A percentile compares a stretch with the other conserved stretches of the same genome.
Evolutionary conservation across 2,329 filamentous ascomycete genomes (phyloP).

Genomic region (Hypoxylon rubiginosum): DNA sequence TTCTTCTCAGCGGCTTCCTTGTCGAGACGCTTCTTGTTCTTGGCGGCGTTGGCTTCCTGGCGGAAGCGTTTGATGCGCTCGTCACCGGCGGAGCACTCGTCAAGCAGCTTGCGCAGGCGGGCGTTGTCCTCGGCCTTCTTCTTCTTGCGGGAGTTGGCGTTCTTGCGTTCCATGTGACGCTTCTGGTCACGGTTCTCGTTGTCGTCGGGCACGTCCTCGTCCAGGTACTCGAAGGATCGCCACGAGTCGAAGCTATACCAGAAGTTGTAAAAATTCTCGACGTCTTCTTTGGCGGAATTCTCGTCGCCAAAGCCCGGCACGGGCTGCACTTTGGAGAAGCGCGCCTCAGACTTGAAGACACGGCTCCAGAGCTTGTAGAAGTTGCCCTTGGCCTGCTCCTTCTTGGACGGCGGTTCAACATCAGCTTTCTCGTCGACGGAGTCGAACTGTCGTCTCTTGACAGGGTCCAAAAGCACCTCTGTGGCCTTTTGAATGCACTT

Average conservation of each 20-base stretch:
- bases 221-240: slow-evolving; percentile 97
- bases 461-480: slow-evolving; percentile 91
- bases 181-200: slow-evolving; percentile 99
- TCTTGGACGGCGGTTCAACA: slow-evolving; percentile 92
- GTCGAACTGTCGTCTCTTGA: slow-evolving; percentile 94
- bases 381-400: slow-evolving; percentile 86
- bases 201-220: slow-evolving; percentile 98
- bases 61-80: slow-evolving; percentile 98
- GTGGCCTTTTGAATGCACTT: slow-evolving; percentile 99
- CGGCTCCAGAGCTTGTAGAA: slow-evolving; percentile 95
- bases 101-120: slow-evolving; percentile 89
- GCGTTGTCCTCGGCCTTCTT: slow-evolving; percentile 98
- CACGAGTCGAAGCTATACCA: slow-evolving; percentile 99
- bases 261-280: slow-evolving; percentile 98
- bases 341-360: slow-evolving; percentile 91
- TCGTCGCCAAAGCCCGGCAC: slow-evolving; percentile 89
- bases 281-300: slow-evolving; percentile 87
- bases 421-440: slow-evolving; percentile 96
- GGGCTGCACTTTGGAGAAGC: slow-evolving; percentile 92
- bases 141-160: slow-evolving; percentile 97
- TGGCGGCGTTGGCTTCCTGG: slow-evolving; percentile 89
- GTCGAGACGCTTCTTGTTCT: slow-evolving; percentile 94
- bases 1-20: slow-evolving; percentile 93
- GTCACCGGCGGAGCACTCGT: slow-evolving; percentile 85
- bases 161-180: slow-evolving; percentile 98